Evolutionary conservation across 352 stramenopile species (phyloP), one percentile per base, ranked within the genome.

Genomic region (Phytophthora boehmeriae): DNA sequence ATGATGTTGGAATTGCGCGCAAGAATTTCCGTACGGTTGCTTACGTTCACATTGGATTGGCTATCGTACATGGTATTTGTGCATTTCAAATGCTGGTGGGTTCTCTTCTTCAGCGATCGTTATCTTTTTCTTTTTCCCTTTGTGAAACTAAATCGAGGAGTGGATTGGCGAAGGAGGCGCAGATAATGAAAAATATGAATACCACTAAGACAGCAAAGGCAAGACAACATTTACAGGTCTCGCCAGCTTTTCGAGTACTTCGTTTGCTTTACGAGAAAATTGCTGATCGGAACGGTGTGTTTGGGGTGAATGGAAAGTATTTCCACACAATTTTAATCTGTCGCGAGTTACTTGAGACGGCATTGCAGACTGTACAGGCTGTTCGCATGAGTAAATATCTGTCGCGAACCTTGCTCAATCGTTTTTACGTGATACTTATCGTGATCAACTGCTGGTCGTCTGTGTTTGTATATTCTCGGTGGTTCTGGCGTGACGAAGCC

Each of bases 371-470:
- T 2, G 13, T 59, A 4, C 57, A 76, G 52, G 58, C 62, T 0
- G 30, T 69, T 28, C 53, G 51, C 9, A 72, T 75, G 56, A 75
- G 67, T 20, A 54, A 57, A n/a, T 49, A 54, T 19, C 38, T 76
- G 8, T 30, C 68, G 5, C 54, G 46, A 2, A 22, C 44, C 1
- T 52, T 52, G 34, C 67, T 82, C 9, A 75, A 82, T 17, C 51
- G 52, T 0, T 62, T 79, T 19, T 76, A 71, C 9, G 66, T 76
- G 5, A 27, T 22, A 0, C 35, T 81, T 4, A 13, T 81, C 8
- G 53, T 70, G 2, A 8, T 61, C 4, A 76, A 73, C 36, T 73
- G 63, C 11, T 76, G 63, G 68, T 58, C 55, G 0, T 45, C 52
- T n/a, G 34, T 63, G 0, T n/a, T 76, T 6, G 32, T 76, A 1